Base-by-base conservation (phyloP, 345 rosid species). In the Melastoma malabathricum region DNA sequence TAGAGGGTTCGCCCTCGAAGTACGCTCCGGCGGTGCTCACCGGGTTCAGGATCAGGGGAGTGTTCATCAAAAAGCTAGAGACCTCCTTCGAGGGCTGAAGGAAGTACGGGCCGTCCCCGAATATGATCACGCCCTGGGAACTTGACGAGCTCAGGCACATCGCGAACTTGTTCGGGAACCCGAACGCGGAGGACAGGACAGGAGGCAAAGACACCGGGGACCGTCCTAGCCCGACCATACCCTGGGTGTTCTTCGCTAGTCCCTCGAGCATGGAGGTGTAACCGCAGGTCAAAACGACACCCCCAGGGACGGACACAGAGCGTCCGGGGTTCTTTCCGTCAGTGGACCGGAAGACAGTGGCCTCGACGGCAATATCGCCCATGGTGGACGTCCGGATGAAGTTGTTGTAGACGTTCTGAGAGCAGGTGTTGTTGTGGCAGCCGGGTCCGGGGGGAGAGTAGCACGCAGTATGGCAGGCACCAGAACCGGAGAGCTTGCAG, bases 11-110 rank as follows among this genome's bases (percentile, higher is more conserved):
- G 3, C 60, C 77, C 14, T 2, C 3, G 23, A 56, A 59, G 23
- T 2, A 51, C 0, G 20, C n/a, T 3, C 50, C 18, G 1, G 62
- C 57, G 3, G 75, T 66, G 45, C 67, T 66, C 1, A 60, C 67
- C 1, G 75, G 79, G 47, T 77, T 74, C 15, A 50, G 55, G 9
- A 69, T 39, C 10, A 77, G 44, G 6, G 77, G 69, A 15, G 80
- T 77, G 73, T 68, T 71, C 8, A 34, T 58, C 14, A 73, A 64
- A 31, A 69, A 67, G 17, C 47, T 16, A 1, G 79, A 73, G 48
- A 63, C 67, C 23, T 68, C 75, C 3, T 64, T 16, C 9, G 44
- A 41, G 0, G 73, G 75, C 34, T 57, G 75, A 41, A 71, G 44
- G 43, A 59, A 48, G 23, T 60, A 60, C 29, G 68, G 77, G 1